Evolutionary conservation across 768 basidiomycete genomes (phyloP), one percentile per base, ranked within the genome.

Genomic region (Goffeauzyma gilvescens): DNA sequence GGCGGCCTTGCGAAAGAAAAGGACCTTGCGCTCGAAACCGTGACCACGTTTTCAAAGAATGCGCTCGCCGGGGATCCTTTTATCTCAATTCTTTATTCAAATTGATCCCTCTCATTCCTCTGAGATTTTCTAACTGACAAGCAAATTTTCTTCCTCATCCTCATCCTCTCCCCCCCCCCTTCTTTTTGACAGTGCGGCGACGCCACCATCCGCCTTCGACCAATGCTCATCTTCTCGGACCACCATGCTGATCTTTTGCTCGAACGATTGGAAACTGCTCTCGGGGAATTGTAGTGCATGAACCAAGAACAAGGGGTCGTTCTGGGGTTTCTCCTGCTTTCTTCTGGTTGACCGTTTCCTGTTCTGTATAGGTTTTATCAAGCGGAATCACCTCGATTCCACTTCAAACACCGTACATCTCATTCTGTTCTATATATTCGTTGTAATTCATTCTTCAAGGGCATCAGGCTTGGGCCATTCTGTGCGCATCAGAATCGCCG

Each of bases 191-290:
- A 50, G 17, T 58, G 55, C 47, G 54, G 54, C 15, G 54, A 55
- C 12, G 38, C 39, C 38, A 42, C 55, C 3, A 55, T 60, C 24
- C 49, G 63, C 20, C 46, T 62, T 30, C 40, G 63, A 46, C 63
- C 63, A 15, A 64, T 61, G 59, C 49, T 64, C 37, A 57, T 62
- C 26, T 68, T 67, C 50, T 63, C 55, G 7, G 48, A 62, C 38
- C 44, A 50, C 22, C 63, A 66, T 38, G 46, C 52, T n/a, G 57
- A 55, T 25, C 42, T 61, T 7, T 42, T 63, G 33, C 30, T 60
- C 8, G 41, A 47, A 6, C 38, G 48, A 15, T 39, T 50, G 13
- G 49, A 55, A 44, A 46, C 50, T 35, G 50, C 52, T 2, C 30
- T 58, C 13, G 36, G 34, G 25, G 38, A 52, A 31, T 26, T 56